A percentile compares a stretch with the other conserved stretches of the same genome.
These are phyloP conservation scores for Mesotaenium endlicherianum DNA, from an alignment of 139 green algal species.

Conservation along the genomic window DNA sequence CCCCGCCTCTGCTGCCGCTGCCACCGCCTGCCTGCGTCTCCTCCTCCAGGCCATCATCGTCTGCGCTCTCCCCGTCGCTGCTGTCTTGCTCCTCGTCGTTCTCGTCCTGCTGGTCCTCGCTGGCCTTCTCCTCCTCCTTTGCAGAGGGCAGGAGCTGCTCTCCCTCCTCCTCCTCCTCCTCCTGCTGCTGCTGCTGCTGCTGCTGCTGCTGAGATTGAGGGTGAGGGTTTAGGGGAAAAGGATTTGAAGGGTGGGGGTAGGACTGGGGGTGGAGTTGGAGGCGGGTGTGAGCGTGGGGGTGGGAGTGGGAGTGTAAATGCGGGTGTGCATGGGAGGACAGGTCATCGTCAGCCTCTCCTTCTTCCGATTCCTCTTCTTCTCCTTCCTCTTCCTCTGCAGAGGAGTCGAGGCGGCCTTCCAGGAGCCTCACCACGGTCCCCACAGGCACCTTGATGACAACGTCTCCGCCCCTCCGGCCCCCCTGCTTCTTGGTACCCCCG, in stretches of 20 bases:
- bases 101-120: background rate
- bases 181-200: background rate
- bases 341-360: background rate
- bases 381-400: background rate
- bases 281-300: no score
- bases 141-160: no score
- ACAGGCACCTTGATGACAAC: constrained; percentile 41
- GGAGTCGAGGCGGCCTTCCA: constrained; percentile 26
- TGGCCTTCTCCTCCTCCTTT: constrained; percentile 1
- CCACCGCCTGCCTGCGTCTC: background rate
- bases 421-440: constrained; percentile 36
- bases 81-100: background rate
- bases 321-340: no score
- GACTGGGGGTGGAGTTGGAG: no score
- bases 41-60: background rate
- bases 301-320: no score
- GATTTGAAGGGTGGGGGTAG: no score
- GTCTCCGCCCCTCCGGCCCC: background rate
- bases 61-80: background rate
- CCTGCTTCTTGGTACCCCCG: background rate
- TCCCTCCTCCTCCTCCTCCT: background rate
- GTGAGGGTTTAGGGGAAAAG: no score
- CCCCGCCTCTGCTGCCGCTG: background rate
- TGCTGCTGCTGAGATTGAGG: no score
- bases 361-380: background rate